Evolutionary conservation across 495 filamentous ascomycete genomes (phyloP).

Genomic region (Cryomyces minteri): DNA sequence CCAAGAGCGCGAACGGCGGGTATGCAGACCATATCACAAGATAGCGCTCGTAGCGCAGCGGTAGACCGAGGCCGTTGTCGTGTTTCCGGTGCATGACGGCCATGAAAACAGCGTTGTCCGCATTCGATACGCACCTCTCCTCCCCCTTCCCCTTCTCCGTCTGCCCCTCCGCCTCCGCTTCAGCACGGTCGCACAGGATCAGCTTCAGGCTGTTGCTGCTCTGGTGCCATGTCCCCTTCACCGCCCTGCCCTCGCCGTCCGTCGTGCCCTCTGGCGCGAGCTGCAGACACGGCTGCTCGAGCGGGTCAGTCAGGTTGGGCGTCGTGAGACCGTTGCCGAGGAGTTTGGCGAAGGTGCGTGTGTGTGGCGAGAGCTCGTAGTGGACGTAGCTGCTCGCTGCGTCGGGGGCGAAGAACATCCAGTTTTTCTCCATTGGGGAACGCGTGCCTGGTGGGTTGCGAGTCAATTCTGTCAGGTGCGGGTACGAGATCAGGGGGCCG

Average conservation of each 20-base stretch:
- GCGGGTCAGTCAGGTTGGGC: conserved; percentile 18
- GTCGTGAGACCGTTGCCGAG: conserved; percentile 22
- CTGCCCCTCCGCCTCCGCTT: conserved; percentile 3
- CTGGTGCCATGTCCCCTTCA: conserved; percentile 19
- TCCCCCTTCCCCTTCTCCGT: no score
- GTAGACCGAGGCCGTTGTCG: conserved; percentile 16
- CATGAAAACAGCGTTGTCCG: conserved; percentile 19
- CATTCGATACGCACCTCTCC: conserved; percentile 11
- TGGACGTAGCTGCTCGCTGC: conserved; percentile 15
- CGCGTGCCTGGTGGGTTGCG: conserved; percentile 18
- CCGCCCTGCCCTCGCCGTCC: no score
- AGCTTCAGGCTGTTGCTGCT: conserved; percentile 21
- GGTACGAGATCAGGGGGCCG: conserved; percentile 22
- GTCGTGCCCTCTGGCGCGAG: no score
- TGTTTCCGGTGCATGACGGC: conserved; percentile 22
- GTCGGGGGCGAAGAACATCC: conserved; percentile 19
- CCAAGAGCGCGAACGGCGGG: conserved; percentile 20
- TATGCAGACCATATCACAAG: conserved; percentile 19
- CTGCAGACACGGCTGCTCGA: conserved; percentile 16
- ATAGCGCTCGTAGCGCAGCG: conserved; percentile 22
- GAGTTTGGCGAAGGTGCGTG: conserved; percentile 21
- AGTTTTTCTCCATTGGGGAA: conserved; percentile 22
- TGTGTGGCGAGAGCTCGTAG: conserved; percentile 15
- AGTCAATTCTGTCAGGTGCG: conserved; percentile 21
- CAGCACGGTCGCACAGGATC: conserved; percentile 16